Base-by-base conservation (phyloP, 169 alveolate species). In the Plasmodium reichenowi region DNA sequence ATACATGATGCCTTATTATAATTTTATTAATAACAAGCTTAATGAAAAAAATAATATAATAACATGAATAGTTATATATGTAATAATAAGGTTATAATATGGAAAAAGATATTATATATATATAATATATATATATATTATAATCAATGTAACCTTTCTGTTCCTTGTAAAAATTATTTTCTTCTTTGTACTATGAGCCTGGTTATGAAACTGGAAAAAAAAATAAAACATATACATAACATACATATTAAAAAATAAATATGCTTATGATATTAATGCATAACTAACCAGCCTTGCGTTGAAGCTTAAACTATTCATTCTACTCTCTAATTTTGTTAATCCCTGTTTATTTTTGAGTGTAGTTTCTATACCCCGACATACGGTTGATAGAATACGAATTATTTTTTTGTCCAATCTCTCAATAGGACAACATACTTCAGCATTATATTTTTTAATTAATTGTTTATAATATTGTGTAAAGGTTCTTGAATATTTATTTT, bases 361-460 rank as follows among this genome's bases (percentile, higher is more conserved):
- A 17, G 29, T 12, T 56, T 56, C 9, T 56, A 56, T 56, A 6
- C 64, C 64, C 24, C n/a, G 17, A 56, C 24, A 9, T 56, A 56
- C 24, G 24, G 64, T 56, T 56, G 64, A 56, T 56, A 56, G 10
- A 17, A 56, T 56, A 17, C 64, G 17, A 13, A 56, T 22, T 12
- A 56, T 56, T 56, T 56, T 56, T 56, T 56, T 56, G n/a, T 56
- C 64, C 7, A 56, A 2, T 7, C 64, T 56, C 24, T 56, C 64
- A 56, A 12, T 17, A 56, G 17, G 17, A 15, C 10, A 6, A 15
- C 17, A 12, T 6, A 17, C 17, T 56, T 56, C 64, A 56, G 64
- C 64, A 56, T 56, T 56, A 56, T 56, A 56, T 3, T n/a, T 56
- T 56, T 56, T 56, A 56, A 56, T 56, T 56, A 56, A 56, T 5